These are phyloP conservation scores for Chiua virens DNA, from an alignment of 768 basidiomycete species.

Conservation along the genomic window DNA sequence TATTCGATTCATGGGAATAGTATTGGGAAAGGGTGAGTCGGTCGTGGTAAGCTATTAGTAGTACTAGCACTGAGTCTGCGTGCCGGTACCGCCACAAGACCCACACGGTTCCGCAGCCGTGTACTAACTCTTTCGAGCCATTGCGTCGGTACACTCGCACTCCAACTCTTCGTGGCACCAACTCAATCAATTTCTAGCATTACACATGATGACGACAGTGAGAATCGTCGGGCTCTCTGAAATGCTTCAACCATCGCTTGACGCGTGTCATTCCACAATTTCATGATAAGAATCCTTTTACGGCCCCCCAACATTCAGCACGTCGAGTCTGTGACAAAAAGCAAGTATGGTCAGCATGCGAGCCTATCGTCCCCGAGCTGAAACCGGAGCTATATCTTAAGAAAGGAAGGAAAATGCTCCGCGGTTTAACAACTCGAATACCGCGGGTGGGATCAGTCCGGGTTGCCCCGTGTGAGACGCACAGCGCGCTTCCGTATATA, in stretches of 20 bases:
- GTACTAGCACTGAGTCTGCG: no score
- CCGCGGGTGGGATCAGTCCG: conserved; percentile 6
- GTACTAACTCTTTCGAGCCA: no score
- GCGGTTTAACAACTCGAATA: not conserved
- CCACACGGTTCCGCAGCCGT: no score
- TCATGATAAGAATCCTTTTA: conserved; percentile 81
- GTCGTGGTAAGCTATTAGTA: no score
- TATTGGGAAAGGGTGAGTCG: no score
- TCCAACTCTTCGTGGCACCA: not conserved
- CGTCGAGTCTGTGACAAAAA: conserved; percentile 60
- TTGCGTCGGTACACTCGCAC: no score
- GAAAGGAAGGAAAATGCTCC: not conserved
- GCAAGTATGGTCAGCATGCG: conserved; percentile 12
- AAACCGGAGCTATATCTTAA: not conserved
- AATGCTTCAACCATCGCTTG: no score
- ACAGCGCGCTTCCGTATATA: conserved; percentile 10
- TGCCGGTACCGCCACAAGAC: no score
- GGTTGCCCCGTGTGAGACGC: not conserved
- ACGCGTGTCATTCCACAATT: not conserved
- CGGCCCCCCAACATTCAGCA: conserved; percentile 89
- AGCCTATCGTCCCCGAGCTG: not conserved
- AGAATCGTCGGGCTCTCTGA: not conserved
- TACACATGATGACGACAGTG: not conserved
- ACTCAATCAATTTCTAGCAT: not conserved
- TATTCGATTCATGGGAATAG: conserved; percentile 70